Percentiles rank a stretch among this genome's conserved stretches.
Conservation (phyloP, 2,329 filamentous ascomycete genomes). For the Pseudogymnoascus sp. region DNA sequence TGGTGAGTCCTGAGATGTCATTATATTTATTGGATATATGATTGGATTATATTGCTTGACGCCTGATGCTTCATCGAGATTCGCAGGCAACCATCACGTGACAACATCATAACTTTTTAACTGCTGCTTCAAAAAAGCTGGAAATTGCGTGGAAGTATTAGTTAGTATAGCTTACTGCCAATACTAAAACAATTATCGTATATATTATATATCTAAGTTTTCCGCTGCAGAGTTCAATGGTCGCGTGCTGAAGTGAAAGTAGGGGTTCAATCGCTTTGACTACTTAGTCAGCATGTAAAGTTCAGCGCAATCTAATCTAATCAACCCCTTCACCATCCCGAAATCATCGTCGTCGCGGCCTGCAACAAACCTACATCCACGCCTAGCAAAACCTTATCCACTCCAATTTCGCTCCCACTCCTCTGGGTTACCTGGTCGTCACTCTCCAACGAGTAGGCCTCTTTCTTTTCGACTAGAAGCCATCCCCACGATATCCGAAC, state of each 20-base stretch:
- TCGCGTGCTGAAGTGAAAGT: neutral
- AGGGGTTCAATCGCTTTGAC: neutral
- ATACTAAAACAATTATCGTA: neutral
- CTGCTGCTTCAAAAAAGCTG: neutral
- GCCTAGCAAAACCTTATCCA: neutral
- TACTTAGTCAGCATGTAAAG: neutral
- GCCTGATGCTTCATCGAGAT: neutral
- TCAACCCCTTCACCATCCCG: constrained; percentile 4
- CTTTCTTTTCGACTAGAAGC: neutral
- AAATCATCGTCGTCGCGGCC: constrained; percentile 7
- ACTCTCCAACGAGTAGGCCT: neutral
- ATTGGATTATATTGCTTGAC: constrained; percentile 1
- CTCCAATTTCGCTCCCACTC: neutral
- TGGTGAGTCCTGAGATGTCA: constrained; percentile 24
- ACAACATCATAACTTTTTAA: neutral
- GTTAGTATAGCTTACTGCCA: neutral
- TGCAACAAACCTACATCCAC: constrained; percentile 1
- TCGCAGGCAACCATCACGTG: neutral
- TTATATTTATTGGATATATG: neutral
- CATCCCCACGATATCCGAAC: constrained; percentile 7
- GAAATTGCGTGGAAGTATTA: neutral
- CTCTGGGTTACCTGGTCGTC: neutral
- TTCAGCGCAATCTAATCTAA: constrained; percentile 6
- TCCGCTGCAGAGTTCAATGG: neutral
- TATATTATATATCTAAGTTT: neutral